Evolutionary conservation across 805 yeast genomes (phyloP), one percentile per base, ranked within the genome.

Genomic region (Candida succiphila): DNA sequence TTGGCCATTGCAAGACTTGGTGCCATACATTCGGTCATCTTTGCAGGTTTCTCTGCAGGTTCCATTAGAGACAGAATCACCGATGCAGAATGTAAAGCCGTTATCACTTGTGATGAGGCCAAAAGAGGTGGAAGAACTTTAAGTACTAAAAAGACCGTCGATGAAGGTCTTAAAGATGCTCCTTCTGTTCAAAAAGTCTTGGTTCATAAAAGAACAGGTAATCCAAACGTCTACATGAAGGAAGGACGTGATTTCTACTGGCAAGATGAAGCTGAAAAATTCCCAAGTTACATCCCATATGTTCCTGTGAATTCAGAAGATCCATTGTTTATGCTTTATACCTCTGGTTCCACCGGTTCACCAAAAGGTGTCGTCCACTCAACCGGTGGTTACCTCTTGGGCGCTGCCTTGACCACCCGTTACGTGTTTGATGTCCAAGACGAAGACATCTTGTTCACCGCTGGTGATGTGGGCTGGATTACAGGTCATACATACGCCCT

Each of bases 381-480:
- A 38, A 88, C 96, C 37, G 98, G 84, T 42, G 98, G 97, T 43
- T 92, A 86, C 63, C 69, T 92, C 45, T 67, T 92, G 45, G 96
- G 96, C 40, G 96, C 97, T 19, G 75, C 86, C 36, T 65, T 88
- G 56, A 84, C 96, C 34, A 83, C 96, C 31, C 83, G 79, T 63
- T 89, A 88, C 61, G 87, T 87, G 30, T 89, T 92, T 58, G 97
- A 94, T 58, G 77, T 92, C 31, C 95, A 86, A 54, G 77, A 77
- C 38, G 82, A 80, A 41, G 97, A 92, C 59, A 69, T 82, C 29
- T 61, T 89, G 40, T 89, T 92, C 67, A 89, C 97, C 27, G 97
- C 97, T 26, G 97, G 97, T 54, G 97, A 92, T 57, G 86, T 92
- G 36, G 97, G 98, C 55, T 92, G 98, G 97, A 92, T 92, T 56